phyloP scores from a whole-genome alignment of 768 basidiomycete species.

The Calocera viscosa region DNA sequence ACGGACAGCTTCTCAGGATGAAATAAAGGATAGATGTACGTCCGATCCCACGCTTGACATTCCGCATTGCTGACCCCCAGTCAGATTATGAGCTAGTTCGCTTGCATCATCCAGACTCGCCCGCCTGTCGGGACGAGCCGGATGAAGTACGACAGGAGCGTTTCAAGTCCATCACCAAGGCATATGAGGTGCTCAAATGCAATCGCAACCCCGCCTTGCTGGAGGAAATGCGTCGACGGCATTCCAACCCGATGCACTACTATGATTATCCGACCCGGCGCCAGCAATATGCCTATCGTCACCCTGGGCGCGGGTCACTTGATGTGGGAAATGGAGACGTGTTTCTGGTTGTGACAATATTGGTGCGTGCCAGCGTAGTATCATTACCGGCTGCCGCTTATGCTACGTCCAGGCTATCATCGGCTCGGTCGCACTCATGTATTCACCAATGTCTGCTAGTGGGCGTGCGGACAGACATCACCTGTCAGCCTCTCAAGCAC shows the following conservation, averaged over 20 bases:
- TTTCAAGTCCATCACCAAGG: neutral
- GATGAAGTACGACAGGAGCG: neutral
- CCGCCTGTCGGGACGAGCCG: neutral
- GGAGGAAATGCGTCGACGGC: neutral
- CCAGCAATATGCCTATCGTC: neutral
- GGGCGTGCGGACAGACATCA: neutral
- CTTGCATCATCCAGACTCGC: neutral
- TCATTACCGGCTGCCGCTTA: neutral
- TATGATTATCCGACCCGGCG: neutral
- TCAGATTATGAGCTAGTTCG: neutral
- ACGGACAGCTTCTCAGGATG: slow-evolving; percentile 39
- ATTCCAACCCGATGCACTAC: neutral
- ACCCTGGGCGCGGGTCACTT: neutral
- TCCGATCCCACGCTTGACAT: slow-evolving; percentile 14
- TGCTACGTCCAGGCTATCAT: neutral
- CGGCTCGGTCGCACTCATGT: neutral
- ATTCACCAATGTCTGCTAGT: neutral
- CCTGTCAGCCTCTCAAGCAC: neutral
- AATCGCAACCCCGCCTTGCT: neutral
- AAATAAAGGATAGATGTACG: slow-evolving; percentile 60
- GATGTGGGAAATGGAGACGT: neutral
- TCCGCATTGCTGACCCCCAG: neutral
- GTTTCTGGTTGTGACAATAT: neutral
- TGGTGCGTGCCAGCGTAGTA: neutral
- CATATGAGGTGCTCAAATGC: neutral